A percentile compares a stretch with the other conserved stretches of the same genome.
These are phyloP conservation scores for Myriosclerotinia curreyana DNA, from an alignment of 2,329 filamentous ascomycete genomes.

Conservation along the genomic window DNA sequence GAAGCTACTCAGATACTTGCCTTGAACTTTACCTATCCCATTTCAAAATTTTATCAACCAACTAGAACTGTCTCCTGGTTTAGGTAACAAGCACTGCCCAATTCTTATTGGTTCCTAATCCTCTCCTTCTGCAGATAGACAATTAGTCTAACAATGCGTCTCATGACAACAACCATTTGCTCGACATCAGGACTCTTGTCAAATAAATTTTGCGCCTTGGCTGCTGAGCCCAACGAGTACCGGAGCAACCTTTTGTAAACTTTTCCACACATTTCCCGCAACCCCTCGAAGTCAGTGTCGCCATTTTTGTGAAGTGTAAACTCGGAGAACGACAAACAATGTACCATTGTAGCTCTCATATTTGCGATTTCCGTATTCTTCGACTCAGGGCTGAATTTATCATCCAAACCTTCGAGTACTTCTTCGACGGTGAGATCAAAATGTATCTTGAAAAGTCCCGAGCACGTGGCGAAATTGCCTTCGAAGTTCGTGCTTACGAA, in stretches of 20 bases:
- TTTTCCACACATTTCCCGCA: not conserved
- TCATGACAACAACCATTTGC: accelerated
- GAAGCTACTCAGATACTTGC: not conserved
- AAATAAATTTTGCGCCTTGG: not conserved
- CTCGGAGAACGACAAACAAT: not conserved
- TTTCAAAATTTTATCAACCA: not conserved
- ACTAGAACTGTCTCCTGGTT: too few relatives aligned
- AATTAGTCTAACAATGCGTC: not conserved
- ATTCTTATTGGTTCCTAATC: not conserved
- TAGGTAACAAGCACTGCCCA: not conserved
- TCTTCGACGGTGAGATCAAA: not conserved
- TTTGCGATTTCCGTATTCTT: not conserved
- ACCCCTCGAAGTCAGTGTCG: not conserved
- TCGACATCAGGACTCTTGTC: accelerated
- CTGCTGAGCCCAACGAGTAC: not conserved
- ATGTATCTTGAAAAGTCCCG: not conserved
- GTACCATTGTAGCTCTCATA: constrained; percentile 5
- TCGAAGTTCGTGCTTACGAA: not conserved
- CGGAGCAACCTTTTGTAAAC: not conserved
- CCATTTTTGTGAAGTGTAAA: not conserved
- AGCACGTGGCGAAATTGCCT: not conserved
- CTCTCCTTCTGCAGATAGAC: not conserved
- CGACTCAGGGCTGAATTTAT: not conserved
- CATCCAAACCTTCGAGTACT: not conserved
- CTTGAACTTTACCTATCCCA: not conserved